Base-by-base conservation (phyloP, 352 stramenopile genomes). In the Globisporangium carolinianum region DNA sequence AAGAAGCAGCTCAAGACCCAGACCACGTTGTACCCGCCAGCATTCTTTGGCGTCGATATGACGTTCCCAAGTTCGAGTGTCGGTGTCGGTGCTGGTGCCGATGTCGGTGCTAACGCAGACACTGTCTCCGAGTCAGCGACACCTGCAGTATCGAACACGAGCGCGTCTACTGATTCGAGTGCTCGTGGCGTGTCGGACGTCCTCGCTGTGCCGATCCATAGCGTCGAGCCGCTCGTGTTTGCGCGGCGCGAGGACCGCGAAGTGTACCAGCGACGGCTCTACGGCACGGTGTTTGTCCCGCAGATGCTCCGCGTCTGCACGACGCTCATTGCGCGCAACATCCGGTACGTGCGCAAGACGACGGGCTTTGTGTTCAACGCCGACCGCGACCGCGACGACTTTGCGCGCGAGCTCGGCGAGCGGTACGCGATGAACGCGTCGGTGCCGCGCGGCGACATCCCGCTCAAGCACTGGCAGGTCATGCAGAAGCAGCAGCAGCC, bases 361-460 rank as follows among this genome's bases (percentile, higher is more conserved):
- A 83, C 68, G 3, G 75, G 76, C 7, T 78, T 85, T 24, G 72
- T 68, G 12, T 87, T 87, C 47, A 87, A 87, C 62, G 64, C 71
- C 42, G 69, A 85, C 46, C 74, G 73, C 11, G 76, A 87, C 52
- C 62, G 72, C 36, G 75, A 83, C 9, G 73, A 83, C 24, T 87
- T 85, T 48, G 63, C 62, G 37, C 62, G 61, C 35, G 57, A 51
- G 14, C 57, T 87, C 18, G 76, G 67, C 61, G 63, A 81, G 46
- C 75, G 76, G 32, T 85, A 76, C 58, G 73, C 65, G 12, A 66
- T 79, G 43, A 78, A 83, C 50, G 75, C 71, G 17, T 72, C 70
- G 14, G 62, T 82, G 10, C 76, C 74, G 18, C 69, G 73, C 1
- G 76, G 69, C 47, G 74, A 83, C 42, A 85, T 87, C 12, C 60